Conservation (phyloP, 805 yeast genomes). For the Wickerhamomyces silvicola region DNA sequence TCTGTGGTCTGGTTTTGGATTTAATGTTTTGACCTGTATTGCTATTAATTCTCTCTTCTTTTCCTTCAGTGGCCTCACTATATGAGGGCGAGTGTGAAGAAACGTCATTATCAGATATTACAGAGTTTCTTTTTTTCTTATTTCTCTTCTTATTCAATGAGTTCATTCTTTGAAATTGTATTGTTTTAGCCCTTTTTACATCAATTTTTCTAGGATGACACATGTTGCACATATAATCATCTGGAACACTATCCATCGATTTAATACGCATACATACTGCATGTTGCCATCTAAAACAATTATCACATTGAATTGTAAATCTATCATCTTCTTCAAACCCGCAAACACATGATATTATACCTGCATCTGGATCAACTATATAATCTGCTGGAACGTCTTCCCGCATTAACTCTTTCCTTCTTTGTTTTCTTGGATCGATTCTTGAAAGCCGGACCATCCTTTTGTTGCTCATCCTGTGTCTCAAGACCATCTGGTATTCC, state of each 20-base stretch:
- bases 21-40: constrained; percentile 1
- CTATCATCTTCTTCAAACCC: constrained; percentile 86
- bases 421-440: constrained; percentile 2
- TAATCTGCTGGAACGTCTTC: constrained; percentile 26
- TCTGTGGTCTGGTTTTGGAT: constrained; percentile 17
- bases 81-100: constrained; percentile 1
- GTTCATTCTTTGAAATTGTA: constrained; percentile 28
- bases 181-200: constrained; percentile 34
- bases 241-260: constrained; percentile 72
- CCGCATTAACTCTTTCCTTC: constrained; percentile 7
- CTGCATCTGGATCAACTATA: constrained; percentile 75
- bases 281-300: constrained; percentile 92
- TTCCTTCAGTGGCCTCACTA: constrained; percentile 3
- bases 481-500: constrained; percentile 7
- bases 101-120: constrained; percentile 3
- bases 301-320: constrained; percentile 89
- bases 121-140: constrained; percentile 6
- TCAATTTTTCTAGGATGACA: constrained; percentile 56
- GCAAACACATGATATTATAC: constrained; percentile 85
- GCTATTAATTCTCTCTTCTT: constrained; percentile 1
- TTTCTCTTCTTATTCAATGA: constrained; percentile 12
- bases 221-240: constrained; percentile 69
- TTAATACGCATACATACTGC: constrained; percentile 81
- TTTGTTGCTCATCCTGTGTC: constrained; percentile 6
- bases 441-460: neutral